Conservation (phyloP, 108 stramenopile genomes). For the Parietichytrium sp. region DNA sequence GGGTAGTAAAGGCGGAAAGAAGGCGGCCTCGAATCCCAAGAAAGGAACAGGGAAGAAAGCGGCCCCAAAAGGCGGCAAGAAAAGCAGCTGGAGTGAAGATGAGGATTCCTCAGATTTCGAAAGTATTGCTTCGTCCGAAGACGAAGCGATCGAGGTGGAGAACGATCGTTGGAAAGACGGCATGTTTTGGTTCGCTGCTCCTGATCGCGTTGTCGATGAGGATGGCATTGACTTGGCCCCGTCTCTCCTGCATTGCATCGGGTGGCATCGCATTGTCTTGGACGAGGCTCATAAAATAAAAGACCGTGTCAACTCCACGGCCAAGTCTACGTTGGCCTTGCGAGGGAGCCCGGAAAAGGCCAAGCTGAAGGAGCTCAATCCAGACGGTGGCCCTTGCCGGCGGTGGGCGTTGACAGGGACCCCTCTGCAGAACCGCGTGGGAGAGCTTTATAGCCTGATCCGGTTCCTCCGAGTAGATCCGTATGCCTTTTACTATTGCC, state of each 20-base stretch:
- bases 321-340: conserved; percentile 90
- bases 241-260: not conserved
- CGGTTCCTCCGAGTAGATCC: conserved; percentile 91
- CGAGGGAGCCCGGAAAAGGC: conserved; percentile 65
- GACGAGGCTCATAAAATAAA: conserved; percentile 44
- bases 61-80: not conserved
- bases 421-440: conserved; percentile 96
- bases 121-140: not conserved
- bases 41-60: not conserved
- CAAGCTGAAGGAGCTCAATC: conserved; percentile 50
- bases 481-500: conserved; percentile 94
- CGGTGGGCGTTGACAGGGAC: conserved; percentile 94
- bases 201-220: conserved; percentile 28
- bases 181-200: not conserved
- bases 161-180: not conserved
- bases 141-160: not conserved
- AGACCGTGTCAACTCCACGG: conserved; percentile 57
- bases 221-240: not conserved
- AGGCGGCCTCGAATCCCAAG: not conserved
- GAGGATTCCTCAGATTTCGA: not conserved
- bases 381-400: conserved; percentile 21
- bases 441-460: conserved; percentile 91
- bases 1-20: not conserved
- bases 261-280: conserved; percentile 37
- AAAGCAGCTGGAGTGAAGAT: not conserved